These are phyloP conservation scores for Calocera cornea DNA, from an alignment of 768 basidiomycete genomes.

Conservation along the genomic window DNA sequence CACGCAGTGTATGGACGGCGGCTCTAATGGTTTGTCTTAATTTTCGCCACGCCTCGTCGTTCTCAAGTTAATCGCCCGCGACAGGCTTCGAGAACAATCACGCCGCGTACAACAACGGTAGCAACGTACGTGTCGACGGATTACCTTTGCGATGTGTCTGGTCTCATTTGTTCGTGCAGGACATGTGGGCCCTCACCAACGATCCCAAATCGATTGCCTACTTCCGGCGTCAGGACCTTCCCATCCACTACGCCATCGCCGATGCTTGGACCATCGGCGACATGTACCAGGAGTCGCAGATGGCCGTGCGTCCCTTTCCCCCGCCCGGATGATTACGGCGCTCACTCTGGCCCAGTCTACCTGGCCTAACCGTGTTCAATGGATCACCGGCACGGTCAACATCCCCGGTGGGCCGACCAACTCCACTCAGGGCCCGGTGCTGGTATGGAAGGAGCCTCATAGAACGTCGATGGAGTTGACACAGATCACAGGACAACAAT, in stretches of 20 bases:
- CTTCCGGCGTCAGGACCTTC: constrained; percentile 11
- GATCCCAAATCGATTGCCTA: constrained; percentile 9
- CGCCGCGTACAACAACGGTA: constrained; percentile 6
- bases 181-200: constrained; percentile 13
- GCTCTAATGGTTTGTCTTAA: constrained; percentile 8
- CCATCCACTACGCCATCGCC: constrained; percentile 11
- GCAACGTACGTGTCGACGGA: constrained; percentile 6
- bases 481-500: constrained; percentile 9
- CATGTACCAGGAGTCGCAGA: constrained; percentile 12
- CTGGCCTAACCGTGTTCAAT: constrained; percentile 4
- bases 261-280: constrained; percentile 14
- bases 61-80: not conserved
- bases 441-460: not conserved
- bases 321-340: no score
- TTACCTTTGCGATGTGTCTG: no score
- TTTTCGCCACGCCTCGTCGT: not conserved
- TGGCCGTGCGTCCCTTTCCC: no score
- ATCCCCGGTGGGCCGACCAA: constrained; percentile 10
- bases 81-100: constrained; percentile 8
- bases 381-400: not conserved
- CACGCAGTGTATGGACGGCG: constrained; percentile 13
- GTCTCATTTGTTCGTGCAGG: no score
- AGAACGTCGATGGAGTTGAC: no score
- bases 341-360: not conserved
- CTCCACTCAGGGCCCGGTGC: constrained; percentile 5